Conservation (phyloP, 2,329 filamentous ascomycete genomes). For the Colletotrichum phormii region DNA sequence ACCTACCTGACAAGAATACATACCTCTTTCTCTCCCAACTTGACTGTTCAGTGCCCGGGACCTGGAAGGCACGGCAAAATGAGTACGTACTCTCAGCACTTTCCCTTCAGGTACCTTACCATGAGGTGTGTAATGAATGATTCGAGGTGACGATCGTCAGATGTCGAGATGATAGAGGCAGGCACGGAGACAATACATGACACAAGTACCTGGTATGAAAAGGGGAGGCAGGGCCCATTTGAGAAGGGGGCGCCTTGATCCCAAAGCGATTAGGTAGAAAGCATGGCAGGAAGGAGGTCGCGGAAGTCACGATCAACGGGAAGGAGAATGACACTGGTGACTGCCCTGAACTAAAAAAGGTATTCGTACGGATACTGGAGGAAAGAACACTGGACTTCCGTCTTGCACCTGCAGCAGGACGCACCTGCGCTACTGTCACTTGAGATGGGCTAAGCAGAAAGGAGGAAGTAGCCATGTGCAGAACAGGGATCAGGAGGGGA, state of each 20-base stretch:
- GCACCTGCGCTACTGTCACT: not conserved
- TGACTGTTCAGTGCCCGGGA: not conserved
- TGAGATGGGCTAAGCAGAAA: not conserved
- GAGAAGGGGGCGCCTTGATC: conserved; percentile 9
- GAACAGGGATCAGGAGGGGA: conserved; percentile 22
- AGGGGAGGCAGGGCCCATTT: not conserved
- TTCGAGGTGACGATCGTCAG: not conserved
- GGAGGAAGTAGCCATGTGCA: conserved; percentile 20
- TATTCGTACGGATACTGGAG: not conserved
- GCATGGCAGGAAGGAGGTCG: not conserved
- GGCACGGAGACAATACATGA: not conserved
- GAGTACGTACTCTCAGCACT: not conserved
- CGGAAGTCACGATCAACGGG: not conserved
- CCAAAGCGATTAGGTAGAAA: conserved; percentile 26
- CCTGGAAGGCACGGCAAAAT: not conserved
- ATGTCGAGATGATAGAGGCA: not conserved
- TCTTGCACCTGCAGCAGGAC: not conserved
- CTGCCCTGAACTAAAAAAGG: no score
- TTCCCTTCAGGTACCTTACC: not conserved
- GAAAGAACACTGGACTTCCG: not conserved
- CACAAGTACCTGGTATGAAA: not conserved
- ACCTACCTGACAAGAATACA: not conserved
- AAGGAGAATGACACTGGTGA: not conserved
- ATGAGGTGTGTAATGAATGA: not conserved
- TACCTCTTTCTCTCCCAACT: no score